Evolutionary conservation across 2,329 filamentous ascomycete species (phyloP), one percentile per base, ranked within the genome.

Genomic region (Taxawa tesnikishii): DNA sequence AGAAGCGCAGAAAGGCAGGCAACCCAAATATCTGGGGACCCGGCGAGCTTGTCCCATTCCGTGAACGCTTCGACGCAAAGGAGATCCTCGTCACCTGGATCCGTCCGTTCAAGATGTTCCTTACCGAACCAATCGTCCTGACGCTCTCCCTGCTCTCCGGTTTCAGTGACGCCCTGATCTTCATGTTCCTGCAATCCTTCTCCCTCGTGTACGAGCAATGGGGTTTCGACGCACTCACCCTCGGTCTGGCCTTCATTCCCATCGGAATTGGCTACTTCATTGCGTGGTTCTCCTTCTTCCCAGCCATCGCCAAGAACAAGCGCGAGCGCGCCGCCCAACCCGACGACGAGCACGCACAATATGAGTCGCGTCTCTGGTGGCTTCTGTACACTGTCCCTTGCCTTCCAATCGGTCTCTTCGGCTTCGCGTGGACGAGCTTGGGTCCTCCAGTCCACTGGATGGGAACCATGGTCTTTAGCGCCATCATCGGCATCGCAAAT

Each of bases 161-260:
- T 25, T 84, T 84, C 62, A 76, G 73, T 9, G 79, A 83, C 37
- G 78, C 78, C 7, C 67, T 84, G 5, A 83, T 84, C 54, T 84
- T 84, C 63, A 83, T 83, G 69, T 83, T 81, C 55, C 74, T 84
- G 39, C 77, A 84, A 51, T 81, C 75, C 0, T 84, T 82, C 44
- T 54, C 62, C 1, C 61, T 83, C 3, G 79, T 84, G 2, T 83
- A 82, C 49, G 53, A 59, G 8, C 74, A 82, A 46, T 84, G 76
- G 75, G 47, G 56, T 28, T 84, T 83, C 45, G 54, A 54, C n/a
- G 65, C 68, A 4, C 55, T 75, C 2, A 55, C 67, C 11, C 51
- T 76, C 2, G 76, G 76, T 1, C 57, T 82, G 17, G 54, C 73
- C 1, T 80, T 83, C 50, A 65, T 80, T 14, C 67, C 79, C 32